Conservation (phyloP, 371 early-diverging fungal genomes). For the Mortierella sp. region DNA sequence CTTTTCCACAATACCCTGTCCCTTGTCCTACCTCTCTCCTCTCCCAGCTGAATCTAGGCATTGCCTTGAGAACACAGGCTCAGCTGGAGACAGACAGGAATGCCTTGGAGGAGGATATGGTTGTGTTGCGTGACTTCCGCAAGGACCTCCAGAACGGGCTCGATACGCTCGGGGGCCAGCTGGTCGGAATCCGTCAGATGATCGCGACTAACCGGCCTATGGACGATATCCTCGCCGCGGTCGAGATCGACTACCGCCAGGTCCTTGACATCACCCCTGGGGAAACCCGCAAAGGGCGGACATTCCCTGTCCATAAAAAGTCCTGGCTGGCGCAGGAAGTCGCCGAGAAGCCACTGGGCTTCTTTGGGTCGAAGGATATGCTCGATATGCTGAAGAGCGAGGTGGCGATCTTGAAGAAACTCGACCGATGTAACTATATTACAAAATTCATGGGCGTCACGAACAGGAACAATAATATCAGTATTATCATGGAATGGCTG, state of each 20-base stretch:
- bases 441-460: slow-evolving; percentile 52
- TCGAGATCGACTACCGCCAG: slow-evolving; percentile 48
- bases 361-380: slow-evolving; percentile 49
- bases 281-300: slow-evolving; percentile 49
- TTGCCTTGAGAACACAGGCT: slow-evolving; percentile 45
- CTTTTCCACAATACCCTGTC: neutral
- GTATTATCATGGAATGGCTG: slow-evolving; percentile 55
- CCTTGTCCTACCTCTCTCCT: neutral
- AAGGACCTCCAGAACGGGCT: slow-evolving; percentile 50
- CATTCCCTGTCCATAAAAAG: slow-evolving; percentile 50
- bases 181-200: slow-evolving; percentile 53
- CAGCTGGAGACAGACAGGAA: slow-evolving; percentile 51
- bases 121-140: slow-evolving; percentile 38
- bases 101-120: slow-evolving; percentile 52
- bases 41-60: slow-evolving; percentile 48
- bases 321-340: slow-evolving; percentile 53
- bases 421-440: slow-evolving; percentile 53
- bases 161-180: slow-evolving; percentile 45
- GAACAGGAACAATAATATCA: slow-evolving; percentile 42
- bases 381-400: slow-evolving; percentile 51
- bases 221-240: slow-evolving; percentile 48
- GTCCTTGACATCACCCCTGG: slow-evolving; percentile 37
- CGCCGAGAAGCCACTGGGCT: slow-evolving; percentile 52
- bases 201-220: slow-evolving; percentile 45
- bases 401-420: slow-evolving; percentile 55